Evolutionary conservation across 352 stramenopile genomes (phyloP), one percentile per base, ranked within the genome.

Genomic region (Pythium biforme): DNA sequence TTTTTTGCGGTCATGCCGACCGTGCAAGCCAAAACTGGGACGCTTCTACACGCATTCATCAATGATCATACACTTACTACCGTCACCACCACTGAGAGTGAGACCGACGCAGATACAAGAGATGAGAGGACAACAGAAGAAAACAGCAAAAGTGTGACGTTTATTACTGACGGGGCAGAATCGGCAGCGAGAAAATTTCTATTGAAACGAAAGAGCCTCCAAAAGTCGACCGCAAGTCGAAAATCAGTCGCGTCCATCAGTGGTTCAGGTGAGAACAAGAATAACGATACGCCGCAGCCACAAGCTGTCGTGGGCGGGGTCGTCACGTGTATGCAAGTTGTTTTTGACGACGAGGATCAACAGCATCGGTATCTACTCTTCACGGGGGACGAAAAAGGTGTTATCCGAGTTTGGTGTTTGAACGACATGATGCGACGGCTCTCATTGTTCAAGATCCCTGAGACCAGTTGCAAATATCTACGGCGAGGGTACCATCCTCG

Each of bases 401-500:
- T 72, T 3, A 55, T 89, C 0, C 69, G 77, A 0, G 52, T 89
- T 25, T 90, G 80, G 79, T 73, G 84, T 27, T 70, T 87, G 1
- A 69, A 58, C 8, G 23, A 51, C 3, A 86, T 88, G 76, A 75
- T 87, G 37, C 57, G 62, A n/a, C 73, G 77, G 17, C 58, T 89
- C 0, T 57, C 72, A 3, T 43, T 92, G 6, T 70, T 74, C 2
- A 83, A 85, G 45, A 89, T 90, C 48, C 77, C 80, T 0, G 76
- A 88, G 46, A 74, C 76, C 14, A 83, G 83, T 26, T 82, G 78
- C 55, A 89, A 88, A 45, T 80, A 81, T 40, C 53, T 86, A 14
- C 64, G 77, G 0, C 76, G 79, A 12, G 80, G 83, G 3, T 90
- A 90, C 49, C 78, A 92, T 27, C 77, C 79, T 0, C 79, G 79